phyloP scores from a whole-genome alignment of 192 early-diverging fungal species.

The Entomortierella beljakovae region DNA sequence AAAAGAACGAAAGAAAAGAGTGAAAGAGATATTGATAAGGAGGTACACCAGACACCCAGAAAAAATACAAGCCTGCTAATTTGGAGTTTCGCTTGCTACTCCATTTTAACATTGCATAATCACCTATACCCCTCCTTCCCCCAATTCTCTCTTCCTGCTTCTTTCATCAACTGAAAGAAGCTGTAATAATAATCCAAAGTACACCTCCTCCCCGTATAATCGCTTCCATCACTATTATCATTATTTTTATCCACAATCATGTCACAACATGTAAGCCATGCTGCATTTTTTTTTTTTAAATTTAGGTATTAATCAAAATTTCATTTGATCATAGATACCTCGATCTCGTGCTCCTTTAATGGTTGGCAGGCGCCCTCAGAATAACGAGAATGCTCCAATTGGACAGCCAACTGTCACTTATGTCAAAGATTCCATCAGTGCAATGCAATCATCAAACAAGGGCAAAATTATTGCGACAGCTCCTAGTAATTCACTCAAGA shows the following conservation, averaged over 20 bases:
- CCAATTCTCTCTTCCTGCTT: background rate
- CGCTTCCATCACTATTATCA: background rate
- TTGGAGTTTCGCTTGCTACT: no score
- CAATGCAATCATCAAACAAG: slow-evolving; percentile 9
- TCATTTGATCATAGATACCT: slow-evolving; percentile 5
- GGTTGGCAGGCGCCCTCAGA: slow-evolving; percentile 11
- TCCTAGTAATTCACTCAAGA: slow-evolving; percentile 4
- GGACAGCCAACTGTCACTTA: slow-evolving; percentile 22
- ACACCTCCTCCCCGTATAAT: background rate
- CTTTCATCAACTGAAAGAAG: background rate
- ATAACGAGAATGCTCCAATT: slow-evolving; percentile 11
- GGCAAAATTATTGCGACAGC: slow-evolving; percentile 7
- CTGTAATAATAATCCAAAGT: no score
- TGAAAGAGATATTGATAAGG: no score
- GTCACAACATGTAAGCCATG: slow-evolving; percentile 2
- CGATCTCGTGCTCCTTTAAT: slow-evolving; percentile 17
- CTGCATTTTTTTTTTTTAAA: no score
- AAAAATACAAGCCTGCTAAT: no score
- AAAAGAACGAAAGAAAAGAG: no score
- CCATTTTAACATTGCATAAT: no score
- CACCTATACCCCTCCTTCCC: background rate
- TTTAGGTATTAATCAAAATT: background rate
- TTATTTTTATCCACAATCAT: background rate
- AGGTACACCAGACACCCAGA: no score
- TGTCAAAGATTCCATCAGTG: slow-evolving; percentile 26